Evolutionary conservation across 805 yeast species (phyloP), one percentile per base, ranked within the genome.

Genomic region (Pichia occidentalis): DNA sequence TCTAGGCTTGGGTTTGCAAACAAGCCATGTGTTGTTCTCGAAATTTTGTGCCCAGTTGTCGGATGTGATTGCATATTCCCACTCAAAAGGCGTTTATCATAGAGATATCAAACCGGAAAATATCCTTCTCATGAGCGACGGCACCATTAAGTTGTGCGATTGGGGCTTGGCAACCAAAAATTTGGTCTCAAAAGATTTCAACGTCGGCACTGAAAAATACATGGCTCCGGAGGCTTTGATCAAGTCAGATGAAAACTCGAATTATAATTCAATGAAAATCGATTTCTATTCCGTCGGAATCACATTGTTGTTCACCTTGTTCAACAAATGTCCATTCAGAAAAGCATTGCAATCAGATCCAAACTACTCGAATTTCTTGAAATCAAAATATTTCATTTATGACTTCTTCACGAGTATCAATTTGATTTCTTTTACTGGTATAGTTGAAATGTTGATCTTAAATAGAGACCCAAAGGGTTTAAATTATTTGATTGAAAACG

Each of bases 31-130:
- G 7, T 32, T 36, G 41, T 49, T 54, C 37, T 32, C 45, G n/a
- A 39, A 45, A 20, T 48, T 65, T 53, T 64, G 75, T 25, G 61
- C 61, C 36, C 82, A 80, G 54, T 48, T 81, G 37, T 59, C 62
- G 39, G 59, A 61, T 26, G 84, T 80, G 7, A 58, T 82, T 20
- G 48, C 57, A 11, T 74, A 62, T 48, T 65, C 80, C 4, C 90
- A 82, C 51, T 56, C 70, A 4, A 57, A 61, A 29, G 80, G 80
- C 1, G 66, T 80, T 11, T 79, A 73, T 46, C 88, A 80, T 55
- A 64, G 88, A 33, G 88, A 80, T 52, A 69, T 80, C 40, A 80
- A 80, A 56, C 88, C 88, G 1, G 88, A 80, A 57, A 80, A 80
- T 50, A 68, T 80, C 21, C 59, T 80, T 23, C 59, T 80, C 36